Conservation (phyloP, 2,329 filamentous ascomycete species). For the Raffaelea ambrosiae region DNA sequence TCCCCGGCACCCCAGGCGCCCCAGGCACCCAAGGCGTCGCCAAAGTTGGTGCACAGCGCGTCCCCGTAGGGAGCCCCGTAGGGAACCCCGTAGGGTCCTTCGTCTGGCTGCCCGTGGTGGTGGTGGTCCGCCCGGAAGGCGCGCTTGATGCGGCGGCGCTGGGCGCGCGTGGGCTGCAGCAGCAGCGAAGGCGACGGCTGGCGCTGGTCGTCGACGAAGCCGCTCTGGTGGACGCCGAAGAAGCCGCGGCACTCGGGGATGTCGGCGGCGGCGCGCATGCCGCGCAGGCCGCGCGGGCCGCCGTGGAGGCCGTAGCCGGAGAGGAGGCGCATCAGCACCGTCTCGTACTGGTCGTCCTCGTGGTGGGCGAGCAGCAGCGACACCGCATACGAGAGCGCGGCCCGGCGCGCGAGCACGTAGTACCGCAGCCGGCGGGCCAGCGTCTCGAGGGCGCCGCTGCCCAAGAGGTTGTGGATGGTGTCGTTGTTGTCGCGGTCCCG, state of each 20-base stretch:
- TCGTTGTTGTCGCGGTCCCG: too few relatives aligned
- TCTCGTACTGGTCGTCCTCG: conserved; percentile 85
- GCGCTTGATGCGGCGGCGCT: conserved; percentile 16
- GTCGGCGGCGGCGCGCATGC: conserved; percentile 54
- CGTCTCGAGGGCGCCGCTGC: conserved; percentile 73
- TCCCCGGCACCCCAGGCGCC: too few relatives aligned
- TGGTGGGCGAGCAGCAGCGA: conserved; percentile 79
- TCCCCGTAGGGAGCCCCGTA: too few relatives aligned
- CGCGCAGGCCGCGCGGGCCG: conserved; percentile 58
- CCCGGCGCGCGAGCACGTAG: conserved; percentile 56
- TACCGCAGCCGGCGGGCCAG: conserved; percentile 68
- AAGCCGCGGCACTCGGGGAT: conserved; percentile 82
- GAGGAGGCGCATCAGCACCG: conserved; percentile 69
- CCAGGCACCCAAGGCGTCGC: too few relatives aligned
- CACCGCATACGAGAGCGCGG: conserved; percentile 39
- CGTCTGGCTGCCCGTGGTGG: too few relatives aligned
- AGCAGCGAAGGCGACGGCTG: conserved; percentile 26
- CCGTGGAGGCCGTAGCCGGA: conserved; percentile 59
- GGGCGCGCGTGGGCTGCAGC: conserved; percentile 17
- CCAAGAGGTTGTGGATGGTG: too few relatives aligned
- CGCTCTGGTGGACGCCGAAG: conserved; percentile 62
- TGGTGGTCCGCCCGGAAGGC: conserved; percentile 18
- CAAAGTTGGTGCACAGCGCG: too few relatives aligned
- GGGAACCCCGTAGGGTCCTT: too few relatives aligned
- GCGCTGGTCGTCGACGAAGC: conserved; percentile 40